Percentiles rank a stretch among this genome's conserved stretches.
Conservation (phyloP, 495 filamentous ascomycete species). For the Aspergillus bertholletiae region DNA sequence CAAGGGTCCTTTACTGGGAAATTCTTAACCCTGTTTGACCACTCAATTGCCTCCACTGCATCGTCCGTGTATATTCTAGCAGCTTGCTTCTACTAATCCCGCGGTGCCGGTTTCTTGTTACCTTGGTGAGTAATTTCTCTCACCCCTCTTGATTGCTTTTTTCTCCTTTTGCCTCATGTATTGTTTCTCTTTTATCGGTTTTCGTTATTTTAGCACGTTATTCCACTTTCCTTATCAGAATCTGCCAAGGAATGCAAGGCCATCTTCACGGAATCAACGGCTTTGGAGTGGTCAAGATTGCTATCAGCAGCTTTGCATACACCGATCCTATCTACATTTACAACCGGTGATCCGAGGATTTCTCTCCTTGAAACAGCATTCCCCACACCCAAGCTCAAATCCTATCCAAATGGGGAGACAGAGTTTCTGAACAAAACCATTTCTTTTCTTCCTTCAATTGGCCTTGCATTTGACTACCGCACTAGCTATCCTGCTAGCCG, state of each 20-base stretch:
- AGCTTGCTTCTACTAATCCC: not conserved
- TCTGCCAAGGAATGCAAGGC: not conserved
- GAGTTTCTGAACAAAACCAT: not conserved
- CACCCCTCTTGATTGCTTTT: not conserved
- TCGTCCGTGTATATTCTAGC: not conserved
- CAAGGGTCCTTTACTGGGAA: not conserved
- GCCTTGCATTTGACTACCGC: not conserved
- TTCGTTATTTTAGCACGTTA: too few species aligned
- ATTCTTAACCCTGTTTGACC: not conserved
- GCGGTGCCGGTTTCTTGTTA: not conserved
- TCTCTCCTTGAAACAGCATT: not conserved
- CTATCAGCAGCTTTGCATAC: not conserved
- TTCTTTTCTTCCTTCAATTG: not conserved
- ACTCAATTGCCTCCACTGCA: slow-evolving; percentile 5
- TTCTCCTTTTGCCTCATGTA: not conserved
- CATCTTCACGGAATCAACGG: slow-evolving; percentile 1
- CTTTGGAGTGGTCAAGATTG: slow-evolving; percentile 1
- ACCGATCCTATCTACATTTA: slow-evolving; percentile 5
- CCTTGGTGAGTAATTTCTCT: slow-evolving; percentile 10
- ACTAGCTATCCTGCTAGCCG: not conserved
- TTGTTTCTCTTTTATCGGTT: too few species aligned
- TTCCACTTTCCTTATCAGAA: not conserved
- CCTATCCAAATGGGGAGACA: not conserved
- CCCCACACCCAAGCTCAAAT: not conserved
- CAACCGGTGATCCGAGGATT: not conserved